Percentiles rank a stretch among this genome's conserved stretches.
Evolutionary conservation across 768 basidiomycete genomes (phyloP).

Genomic region (Daedaleopsis nitida): DNA sequence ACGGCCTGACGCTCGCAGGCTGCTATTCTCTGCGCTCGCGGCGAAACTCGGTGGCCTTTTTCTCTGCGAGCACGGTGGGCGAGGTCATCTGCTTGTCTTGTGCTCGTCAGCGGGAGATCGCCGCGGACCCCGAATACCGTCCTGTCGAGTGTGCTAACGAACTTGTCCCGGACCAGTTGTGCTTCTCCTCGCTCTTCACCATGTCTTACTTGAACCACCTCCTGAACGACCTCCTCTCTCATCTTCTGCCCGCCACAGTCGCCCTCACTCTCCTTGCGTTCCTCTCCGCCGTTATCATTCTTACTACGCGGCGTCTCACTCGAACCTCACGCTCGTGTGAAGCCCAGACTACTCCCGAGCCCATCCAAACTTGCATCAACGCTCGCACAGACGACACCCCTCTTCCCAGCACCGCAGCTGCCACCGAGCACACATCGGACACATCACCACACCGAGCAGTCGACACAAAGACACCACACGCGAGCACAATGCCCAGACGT

Average conservation of each 20-base stretch:
- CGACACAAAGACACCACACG: neutral
- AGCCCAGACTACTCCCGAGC: slow-evolving; percentile 5
- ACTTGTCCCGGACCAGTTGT: neutral
- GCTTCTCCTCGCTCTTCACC: slow-evolving; percentile 2
- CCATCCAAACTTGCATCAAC: neutral
- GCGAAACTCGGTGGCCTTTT: neutral
- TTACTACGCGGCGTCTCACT: neutral
- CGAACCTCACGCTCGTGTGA: slow-evolving; percentile 8
- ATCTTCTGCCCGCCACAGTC: slow-evolving; percentile 1
- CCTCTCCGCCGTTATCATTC: slow-evolving; percentile 4
- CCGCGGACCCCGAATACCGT: slow-evolving; percentile 11
- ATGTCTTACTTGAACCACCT: slow-evolving; percentile 14
- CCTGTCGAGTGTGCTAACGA: neutral
- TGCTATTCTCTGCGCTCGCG: neutral
- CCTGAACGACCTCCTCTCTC: slow-evolving; percentile 11
- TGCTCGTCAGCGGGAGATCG: neutral
- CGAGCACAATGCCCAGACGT: slow-evolving; percentile 5
- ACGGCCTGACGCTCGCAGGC: neutral
- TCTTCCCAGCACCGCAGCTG: slow-evolving; percentile 1
- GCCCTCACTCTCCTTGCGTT: neutral
- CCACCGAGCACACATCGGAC: neutral
- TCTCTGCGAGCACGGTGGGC: neutral
- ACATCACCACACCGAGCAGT: neutral
- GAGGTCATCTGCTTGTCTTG: neutral
- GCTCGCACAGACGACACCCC: neutral